Evolutionary conservation across 306 rosid species (phyloP).

Genomic region (Castanea crenata): DNA sequence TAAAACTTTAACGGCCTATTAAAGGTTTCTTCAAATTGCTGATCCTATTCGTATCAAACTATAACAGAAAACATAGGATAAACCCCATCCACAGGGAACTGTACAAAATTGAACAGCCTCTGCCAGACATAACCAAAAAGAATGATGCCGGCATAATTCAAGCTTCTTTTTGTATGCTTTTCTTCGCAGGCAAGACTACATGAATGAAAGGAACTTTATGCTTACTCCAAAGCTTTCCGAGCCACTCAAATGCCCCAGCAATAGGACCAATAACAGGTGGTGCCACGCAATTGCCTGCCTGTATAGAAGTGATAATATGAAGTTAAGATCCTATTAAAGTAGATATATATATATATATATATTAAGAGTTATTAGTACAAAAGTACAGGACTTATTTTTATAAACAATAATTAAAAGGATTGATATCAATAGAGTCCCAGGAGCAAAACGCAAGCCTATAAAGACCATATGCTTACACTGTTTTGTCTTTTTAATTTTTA

Average conservation of each 20-base stretch:
- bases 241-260: constrained; percentile 6
- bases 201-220: constrained; percentile 15
- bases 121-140: constrained; percentile 1
- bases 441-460: not conserved
- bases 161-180: not conserved
- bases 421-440: not conserved
- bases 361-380: not conserved
- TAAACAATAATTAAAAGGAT: not conserved
- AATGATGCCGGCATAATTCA: constrained; percentile 18
- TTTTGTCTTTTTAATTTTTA: not conserved
- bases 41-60: not conserved
- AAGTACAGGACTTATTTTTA: not conserved
- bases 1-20: not conserved
- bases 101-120: constrained; percentile 16
- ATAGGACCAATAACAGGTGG: constrained; percentile 2
- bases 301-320: not conserved
- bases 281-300: constrained; percentile 2
- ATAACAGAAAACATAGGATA: not conserved
- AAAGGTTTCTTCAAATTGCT: not conserved
- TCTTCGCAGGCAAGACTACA: constrained; percentile 17
- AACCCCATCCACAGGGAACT: constrained; percentile 13
- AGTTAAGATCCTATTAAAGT: not conserved
- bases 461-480: not conserved
- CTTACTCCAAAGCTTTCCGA: constrained; percentile 5
- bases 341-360: no score